phyloP scores from a whole-genome alignment of 2,329 filamentous ascomycete species.

The Teratosphaeria pseudoeucalypti region DNA sequence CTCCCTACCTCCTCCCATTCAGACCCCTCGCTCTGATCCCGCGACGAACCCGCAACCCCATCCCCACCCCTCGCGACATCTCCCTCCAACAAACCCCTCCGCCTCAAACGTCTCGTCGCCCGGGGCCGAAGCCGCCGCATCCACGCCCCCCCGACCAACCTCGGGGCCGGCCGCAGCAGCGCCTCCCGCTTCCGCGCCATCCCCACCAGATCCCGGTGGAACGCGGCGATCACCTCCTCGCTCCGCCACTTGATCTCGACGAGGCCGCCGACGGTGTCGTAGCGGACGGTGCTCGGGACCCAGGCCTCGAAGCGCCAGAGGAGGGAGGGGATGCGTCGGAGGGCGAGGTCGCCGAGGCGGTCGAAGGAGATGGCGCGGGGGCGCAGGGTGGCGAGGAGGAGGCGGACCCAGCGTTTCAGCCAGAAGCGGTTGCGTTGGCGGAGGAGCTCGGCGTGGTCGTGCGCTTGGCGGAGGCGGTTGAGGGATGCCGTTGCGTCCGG shows the following conservation, averaged over 20 bases:
- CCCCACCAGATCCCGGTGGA: background rate
- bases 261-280: constrained; percentile 22
- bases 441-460: constrained; percentile 11
- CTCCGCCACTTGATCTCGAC: constrained; percentile 15
- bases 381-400: constrained; percentile 12
- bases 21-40: background rate
- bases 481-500: background rate
- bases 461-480: constrained; percentile 1
- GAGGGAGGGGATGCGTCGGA: constrained; percentile 14
- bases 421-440: constrained; percentile 13
- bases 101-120: background rate
- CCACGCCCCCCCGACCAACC: background rate
- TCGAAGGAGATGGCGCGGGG: background rate
- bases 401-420: constrained; percentile 19
- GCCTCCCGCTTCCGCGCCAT: background rate
- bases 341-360: constrained; percentile 1
- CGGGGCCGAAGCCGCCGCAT: background rate
- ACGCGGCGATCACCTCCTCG: constrained; percentile 5
- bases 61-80: background rate
- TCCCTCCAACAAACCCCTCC: background rate
- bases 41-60: background rate
- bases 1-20: background rate
- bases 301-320: constrained; percentile 17
- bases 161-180: background rate
- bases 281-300: constrained; percentile 12